Percentiles rank a stretch among this genome's conserved stretches.
These are phyloP conservation scores for Venturia aucupariae DNA, from an alignment of 2,329 filamentous ascomycete species.

Conservation along the genomic window DNA sequence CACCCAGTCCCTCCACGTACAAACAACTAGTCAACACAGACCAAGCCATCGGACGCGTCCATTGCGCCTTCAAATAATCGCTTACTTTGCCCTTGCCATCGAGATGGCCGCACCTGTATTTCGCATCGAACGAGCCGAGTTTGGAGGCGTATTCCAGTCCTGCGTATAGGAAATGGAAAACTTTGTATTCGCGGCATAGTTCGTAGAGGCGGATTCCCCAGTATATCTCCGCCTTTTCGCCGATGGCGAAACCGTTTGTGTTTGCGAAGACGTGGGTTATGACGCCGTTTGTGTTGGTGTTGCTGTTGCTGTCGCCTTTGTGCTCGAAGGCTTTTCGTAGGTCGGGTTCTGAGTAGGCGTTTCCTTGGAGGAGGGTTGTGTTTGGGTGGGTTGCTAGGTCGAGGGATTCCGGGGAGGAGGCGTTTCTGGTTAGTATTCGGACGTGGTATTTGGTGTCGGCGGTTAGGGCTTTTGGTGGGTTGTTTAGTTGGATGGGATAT, in stretches of 20 bases:
- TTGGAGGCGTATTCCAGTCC: slow-evolving; percentile 8
- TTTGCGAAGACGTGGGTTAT: neutral
- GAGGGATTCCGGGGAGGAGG: neutral
- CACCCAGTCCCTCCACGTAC: neutral
- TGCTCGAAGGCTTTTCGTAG: neutral
- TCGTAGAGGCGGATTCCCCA: slow-evolving; percentile 6
- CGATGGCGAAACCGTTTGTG: slow-evolving; percentile 10
- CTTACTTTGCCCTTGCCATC: slow-evolving; percentile 1
- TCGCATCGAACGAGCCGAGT: neutral
- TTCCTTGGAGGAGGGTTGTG: neutral
- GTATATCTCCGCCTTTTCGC: slow-evolving; percentile 7
- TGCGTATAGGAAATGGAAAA: slow-evolving; percentile 4
- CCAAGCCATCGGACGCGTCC: neutral
- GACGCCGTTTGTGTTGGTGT: too few relatives aligned
- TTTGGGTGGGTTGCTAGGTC: neutral
- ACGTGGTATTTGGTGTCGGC: neutral
- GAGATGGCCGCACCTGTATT: neutral
- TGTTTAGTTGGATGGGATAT: neutral
- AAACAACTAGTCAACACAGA: neutral
- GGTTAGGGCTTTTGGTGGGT: neutral
- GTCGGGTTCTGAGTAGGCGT: neutral
- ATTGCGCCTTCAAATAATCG: neutral
- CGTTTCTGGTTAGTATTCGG: neutral
- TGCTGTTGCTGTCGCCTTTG: too few relatives aligned
- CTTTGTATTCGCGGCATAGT: neutral